Evolutionary conservation across 805 yeast genomes (phyloP).

Genomic region (Millerozyma acaciae): DNA sequence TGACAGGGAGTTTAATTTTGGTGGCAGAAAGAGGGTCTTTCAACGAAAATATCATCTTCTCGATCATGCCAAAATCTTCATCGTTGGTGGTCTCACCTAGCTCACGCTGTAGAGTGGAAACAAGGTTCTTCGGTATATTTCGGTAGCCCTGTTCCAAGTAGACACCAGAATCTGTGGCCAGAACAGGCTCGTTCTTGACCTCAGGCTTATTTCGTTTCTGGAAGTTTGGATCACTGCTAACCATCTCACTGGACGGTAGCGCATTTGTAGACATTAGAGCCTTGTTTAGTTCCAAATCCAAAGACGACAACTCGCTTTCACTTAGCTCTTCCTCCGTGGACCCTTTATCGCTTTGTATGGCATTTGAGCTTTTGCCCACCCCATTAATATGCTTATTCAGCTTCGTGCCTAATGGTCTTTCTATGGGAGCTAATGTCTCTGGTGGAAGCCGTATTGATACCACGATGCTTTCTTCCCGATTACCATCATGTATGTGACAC

Average conservation of each 20-base stretch:
- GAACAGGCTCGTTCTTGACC: too few relatives aligned
- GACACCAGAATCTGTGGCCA: too few relatives aligned
- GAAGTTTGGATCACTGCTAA: too few relatives aligned
- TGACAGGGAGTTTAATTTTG: conserved; percentile 37
- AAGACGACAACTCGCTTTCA: conserved; percentile 13
- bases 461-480: conserved; percentile 6
- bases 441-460: conserved; percentile 11
- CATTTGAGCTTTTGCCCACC: too few relatives aligned
- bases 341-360: too few relatives aligned
- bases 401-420: conserved; percentile 2
- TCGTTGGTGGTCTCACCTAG: conserved; percentile 18
- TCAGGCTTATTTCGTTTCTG: too few relatives aligned
- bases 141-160: too few relatives aligned
- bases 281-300: conserved; percentile 17
- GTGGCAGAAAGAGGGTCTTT: conserved; percentile 39
- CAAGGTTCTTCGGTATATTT: conserved; percentile 26
- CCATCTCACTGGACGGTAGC: too few relatives aligned
- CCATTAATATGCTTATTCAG: not conserved
- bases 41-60: conserved; percentile 34
- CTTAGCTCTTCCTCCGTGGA: conserved; percentile 6
- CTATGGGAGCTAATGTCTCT: conserved; percentile 3
- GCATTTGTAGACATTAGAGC: conserved; percentile 8
- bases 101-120: conserved; percentile 26
- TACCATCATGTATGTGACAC: conserved; percentile 5
- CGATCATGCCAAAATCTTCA: conserved; percentile 30